phyloP scores from a whole-genome alignment of 441 rosid genomes.

The Populus hybrid region DNA sequence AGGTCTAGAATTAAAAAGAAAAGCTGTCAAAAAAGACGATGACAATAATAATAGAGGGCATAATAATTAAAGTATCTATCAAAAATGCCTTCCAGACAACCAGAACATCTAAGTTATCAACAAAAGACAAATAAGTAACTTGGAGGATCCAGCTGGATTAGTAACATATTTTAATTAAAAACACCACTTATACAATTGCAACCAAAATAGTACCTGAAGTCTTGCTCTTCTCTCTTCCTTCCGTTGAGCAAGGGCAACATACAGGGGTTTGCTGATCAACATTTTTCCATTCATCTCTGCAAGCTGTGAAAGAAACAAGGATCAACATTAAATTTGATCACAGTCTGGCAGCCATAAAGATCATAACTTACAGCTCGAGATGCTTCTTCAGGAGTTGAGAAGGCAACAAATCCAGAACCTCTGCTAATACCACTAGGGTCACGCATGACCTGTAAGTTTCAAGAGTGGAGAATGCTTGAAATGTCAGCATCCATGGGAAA shows the following conservation, averaged over 20 bases:
- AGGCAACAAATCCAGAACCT: conserved; percentile 80
- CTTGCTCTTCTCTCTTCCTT: conserved; percentile 72
- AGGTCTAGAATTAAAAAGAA: background rate
- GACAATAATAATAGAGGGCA: background rate
- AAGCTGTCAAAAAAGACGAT: background rate
- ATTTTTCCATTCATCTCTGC: conserved; percentile 72
- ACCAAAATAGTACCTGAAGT: conserved; percentile 49
- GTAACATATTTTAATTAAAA: background rate
- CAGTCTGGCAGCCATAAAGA: background rate
- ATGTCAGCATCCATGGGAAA: background rate
- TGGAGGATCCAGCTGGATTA: background rate
- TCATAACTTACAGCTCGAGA: conserved; percentile 58
- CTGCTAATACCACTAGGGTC: conserved; percentile 65
- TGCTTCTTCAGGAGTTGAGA: conserved; percentile 71
- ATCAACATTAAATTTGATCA: background rate
- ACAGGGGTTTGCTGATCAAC: conserved; percentile 66
- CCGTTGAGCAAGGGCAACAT: conserved; percentile 73
- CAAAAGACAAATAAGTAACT: background rate
- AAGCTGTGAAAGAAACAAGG: conserved; percentile 34
- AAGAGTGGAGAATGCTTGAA: background rate
- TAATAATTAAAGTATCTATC: background rate
- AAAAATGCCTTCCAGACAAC: background rate
- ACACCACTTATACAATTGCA: background rate
- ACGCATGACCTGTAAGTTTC: conserved; percentile 56
- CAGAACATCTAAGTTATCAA: background rate